A percentile compares a stretch with the other conserved stretches of the same genome.
Conservation (phyloP, 768 basidiomycete genomes). For the Clavulina sp. region DNA sequence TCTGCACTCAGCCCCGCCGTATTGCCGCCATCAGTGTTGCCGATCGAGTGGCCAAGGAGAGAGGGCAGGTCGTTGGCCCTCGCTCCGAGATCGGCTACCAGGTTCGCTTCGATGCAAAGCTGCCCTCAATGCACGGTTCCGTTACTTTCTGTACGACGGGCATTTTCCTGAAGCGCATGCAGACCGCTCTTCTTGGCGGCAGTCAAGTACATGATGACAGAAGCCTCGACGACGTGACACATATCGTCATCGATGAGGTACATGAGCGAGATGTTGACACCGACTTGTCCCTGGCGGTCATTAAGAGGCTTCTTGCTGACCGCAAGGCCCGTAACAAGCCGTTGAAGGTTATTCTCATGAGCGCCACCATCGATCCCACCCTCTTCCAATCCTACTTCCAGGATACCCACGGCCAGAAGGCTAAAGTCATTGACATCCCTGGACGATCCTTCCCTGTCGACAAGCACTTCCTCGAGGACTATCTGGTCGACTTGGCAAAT, state of each 20-base stretch:
- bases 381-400: constrained; percentile 82
- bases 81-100: constrained; percentile 64
- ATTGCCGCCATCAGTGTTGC: constrained; percentile 86
- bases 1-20: constrained; percentile 87
- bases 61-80: constrained; percentile 51
- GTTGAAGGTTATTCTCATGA: constrained; percentile 84
- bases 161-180: constrained; percentile 72
- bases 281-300: constrained; percentile 71
- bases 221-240: constrained; percentile 62
- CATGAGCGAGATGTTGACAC: constrained; percentile 93
- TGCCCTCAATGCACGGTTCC: constrained; percentile 63
- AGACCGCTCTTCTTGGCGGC: constrained; percentile 34
- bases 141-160: constrained; percentile 91
- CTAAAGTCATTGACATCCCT: constrained; percentile 64
- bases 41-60: constrained; percentile 75
- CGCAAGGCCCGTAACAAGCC: constrained; percentile 51
- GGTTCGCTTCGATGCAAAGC: constrained; percentile 73
- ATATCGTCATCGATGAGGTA: constrained; percentile 88
- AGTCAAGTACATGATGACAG: constrained; percentile 18
- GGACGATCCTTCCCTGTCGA: constrained; percentile 82
- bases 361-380: constrained; percentile 82
- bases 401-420: constrained; percentile 38
- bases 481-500: constrained; percentile 32
- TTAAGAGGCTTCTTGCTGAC: constrained; percentile 66
- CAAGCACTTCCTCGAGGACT: constrained; percentile 66